Percentiles rank a stretch among this genome's conserved stretches.
phyloP scores from a whole-genome alignment of 139 green algal species.

The Tetraselmis striata region DNA sequence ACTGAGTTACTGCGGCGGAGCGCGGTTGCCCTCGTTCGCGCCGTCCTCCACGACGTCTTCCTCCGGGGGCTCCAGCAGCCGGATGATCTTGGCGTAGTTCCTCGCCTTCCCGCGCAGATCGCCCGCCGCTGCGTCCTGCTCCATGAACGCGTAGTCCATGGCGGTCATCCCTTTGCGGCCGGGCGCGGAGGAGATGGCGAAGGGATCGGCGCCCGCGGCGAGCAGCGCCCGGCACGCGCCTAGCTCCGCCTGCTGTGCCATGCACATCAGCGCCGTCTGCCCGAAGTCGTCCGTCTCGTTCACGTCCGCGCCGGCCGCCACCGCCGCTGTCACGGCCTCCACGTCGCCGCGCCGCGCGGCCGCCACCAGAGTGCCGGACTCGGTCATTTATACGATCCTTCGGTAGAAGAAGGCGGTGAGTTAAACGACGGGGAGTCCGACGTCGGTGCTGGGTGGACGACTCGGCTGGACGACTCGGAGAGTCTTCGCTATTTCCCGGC shows the following conservation, averaged over 20 bases:
- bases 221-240: not conserved
- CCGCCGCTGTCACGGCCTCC: not conserved
- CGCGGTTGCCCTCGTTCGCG: not conserved
- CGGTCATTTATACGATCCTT: too few relatives aligned
- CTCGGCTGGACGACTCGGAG: too few relatives aligned
- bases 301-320: not conserved
- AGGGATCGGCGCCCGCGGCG: not conserved
- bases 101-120: not conserved
- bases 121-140: not conserved
- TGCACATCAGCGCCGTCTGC: not conserved
- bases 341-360: not conserved
- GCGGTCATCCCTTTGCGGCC: not conserved
- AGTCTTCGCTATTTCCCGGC: too few relatives aligned
- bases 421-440: too few relatives aligned
- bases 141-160: not conserved
- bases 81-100: not conserved
- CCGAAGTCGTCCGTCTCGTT: not conserved
- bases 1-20: too few relatives aligned
- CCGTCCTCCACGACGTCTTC: not conserved
- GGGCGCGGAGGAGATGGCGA: not conserved
- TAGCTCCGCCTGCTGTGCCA: not conserved
- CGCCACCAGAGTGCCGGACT: not conserved
- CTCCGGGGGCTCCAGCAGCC: not conserved
- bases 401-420: too few relatives aligned
- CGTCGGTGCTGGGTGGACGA: too few relatives aligned